Evolutionary conservation across 1,284 basidiomycete species (phyloP), one percentile per base, ranked within the genome.

Genomic region (Cerrena zonata): DNA sequence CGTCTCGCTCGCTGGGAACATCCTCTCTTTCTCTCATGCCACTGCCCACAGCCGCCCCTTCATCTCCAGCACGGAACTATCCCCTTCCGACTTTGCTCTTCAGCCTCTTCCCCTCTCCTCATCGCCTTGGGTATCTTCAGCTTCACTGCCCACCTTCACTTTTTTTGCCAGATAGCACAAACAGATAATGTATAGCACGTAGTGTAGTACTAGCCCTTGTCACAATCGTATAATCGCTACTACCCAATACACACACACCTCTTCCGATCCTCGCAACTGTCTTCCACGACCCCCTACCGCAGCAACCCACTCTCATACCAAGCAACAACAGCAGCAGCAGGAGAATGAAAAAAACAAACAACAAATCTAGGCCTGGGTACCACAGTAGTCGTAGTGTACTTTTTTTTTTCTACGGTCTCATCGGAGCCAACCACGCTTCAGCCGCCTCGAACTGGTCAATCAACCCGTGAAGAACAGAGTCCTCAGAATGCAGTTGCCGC

Each of bases 401-500:
- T 58, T n/a, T n/a, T n/a, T n/a, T n/a, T n/a, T n/a, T n/a, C 77
- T 74, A 91, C 56, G 90, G 90, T 61, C 91, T 74, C 89, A 94
- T 93, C 51, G 91, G 93, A 60, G 79, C 82, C 61, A 98, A 74
- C 94, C 94, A 98, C 54, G 80, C 80, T 69, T 98, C 90, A 15
- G 95, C 95, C 51, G 84, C 84, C 73, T 95, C 92, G 70, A 99
- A 99, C 73, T 95, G 90, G 69, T 89, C 85, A 64, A 90, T 90
- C 68, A 98, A 71, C 65, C 94, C 87, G 41, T 80, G 77, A 60
- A 89, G 72, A 49, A 92, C 86, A 30, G 84, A 80, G 45, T 82
- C 82, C 67, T 94, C 89, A 50, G 84, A 84, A 68, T 90, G 86
- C 68, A 98, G 75, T 57, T 87, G 84, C 68, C 92, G 78, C 75